These are phyloP conservation scores for Pythium angustatum DNA, from an alignment of 352 stramenopile species.

Conservation along the genomic window DNA sequence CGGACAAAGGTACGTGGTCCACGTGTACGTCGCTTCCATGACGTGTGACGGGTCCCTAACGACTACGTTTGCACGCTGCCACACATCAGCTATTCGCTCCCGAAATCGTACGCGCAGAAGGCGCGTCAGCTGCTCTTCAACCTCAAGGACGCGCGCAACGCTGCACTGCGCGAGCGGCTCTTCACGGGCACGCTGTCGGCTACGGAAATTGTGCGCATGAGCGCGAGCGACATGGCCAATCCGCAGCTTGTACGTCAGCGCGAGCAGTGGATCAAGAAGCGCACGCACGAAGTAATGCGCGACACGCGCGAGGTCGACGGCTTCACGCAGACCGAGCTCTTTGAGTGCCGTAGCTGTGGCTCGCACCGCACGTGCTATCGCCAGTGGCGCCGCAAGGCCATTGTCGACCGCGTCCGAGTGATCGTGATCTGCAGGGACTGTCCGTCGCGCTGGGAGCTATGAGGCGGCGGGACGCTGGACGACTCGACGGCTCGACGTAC, in stretches of 20 bases:
- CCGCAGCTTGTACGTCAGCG: slow-evolving; percentile 77
- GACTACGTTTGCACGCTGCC: not conserved
- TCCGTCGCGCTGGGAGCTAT: slow-evolving; percentile 80
- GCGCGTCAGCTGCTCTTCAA: slow-evolving; percentile 84
- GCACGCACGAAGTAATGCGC: slow-evolving; percentile 82
- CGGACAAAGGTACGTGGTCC: slow-evolving; percentile 52
- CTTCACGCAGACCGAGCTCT: slow-evolving; percentile 76
- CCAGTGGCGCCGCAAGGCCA: slow-evolving; percentile 81
- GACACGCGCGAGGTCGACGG: slow-evolving; percentile 61
- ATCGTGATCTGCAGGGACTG: slow-evolving; percentile 80
- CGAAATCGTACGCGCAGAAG: slow-evolving; percentile 81
- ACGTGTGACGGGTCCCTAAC: too few relatives aligned
- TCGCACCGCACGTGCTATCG: slow-evolving; percentile 75
- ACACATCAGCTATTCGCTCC: slow-evolving; percentile 52
- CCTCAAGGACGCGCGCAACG: slow-evolving; percentile 73
- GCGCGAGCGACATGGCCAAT: slow-evolving; percentile 81
- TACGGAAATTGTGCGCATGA: slow-evolving; percentile 73
- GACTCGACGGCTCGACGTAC: too few relatives aligned
- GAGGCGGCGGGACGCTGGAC: too few relatives aligned
- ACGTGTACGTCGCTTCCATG: too few relatives aligned
- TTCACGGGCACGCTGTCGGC: slow-evolving; percentile 58
- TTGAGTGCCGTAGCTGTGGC: slow-evolving; percentile 81
- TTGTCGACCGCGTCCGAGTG: slow-evolving; percentile 82
- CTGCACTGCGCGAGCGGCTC: slow-evolving; percentile 62
- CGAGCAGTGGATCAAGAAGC: slow-evolving; percentile 86